Base-by-base conservation (phyloP, 805 yeast genomes). In the Saccharomyces kudriavzevii region DNA sequence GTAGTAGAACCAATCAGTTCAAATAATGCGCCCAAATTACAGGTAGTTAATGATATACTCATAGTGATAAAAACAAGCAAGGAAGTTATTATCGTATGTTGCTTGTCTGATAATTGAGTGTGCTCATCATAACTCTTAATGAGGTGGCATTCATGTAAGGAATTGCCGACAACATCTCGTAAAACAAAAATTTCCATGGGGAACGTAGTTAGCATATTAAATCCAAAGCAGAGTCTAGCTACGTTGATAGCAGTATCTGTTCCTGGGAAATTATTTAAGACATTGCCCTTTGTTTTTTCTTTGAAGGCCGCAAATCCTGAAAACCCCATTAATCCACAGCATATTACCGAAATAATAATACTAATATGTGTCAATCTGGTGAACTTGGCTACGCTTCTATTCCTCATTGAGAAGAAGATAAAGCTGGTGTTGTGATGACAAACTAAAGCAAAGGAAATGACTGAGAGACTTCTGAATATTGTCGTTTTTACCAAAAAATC, bases 401-500 rank as follows among this genome's bases (percentile, higher is more conserved):
- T 80, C 58, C 78, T 79, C 64, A 92, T 77, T 0, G 97, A 89
- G 65, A 88, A 89, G 72, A 84, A 91, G 47, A 91, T 92, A 63
- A 91, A 86, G 28, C 92, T 81, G 0, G 97, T 89, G 67, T 91
- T 91, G 68, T 91, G 98, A 65, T 91, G 98, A 65, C 98, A 91
- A 3, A 91, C 97, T 59, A 92, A 77, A 1, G 98, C 98, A 73
- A 91, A 91, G 0, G 97, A 89, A 30, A 91, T 89, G 49, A 91
- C 96, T n/a, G 94, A 85, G 27, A 91, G 82, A 2, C 97, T 96
- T 69, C 91, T 96, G 66, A 91, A 89, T 3, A 91, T 72, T 45
- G 83, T 82, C 11, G 76, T 68, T 57, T 84, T 84, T 49, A 89
- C 64, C 4, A 88, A 72, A 72, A 80, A 75, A 31, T 77, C 72